These are phyloP conservation scores for Sporothrix brunneoviolacea DNA, from an alignment of 2,329 filamentous ascomycete genomes.

Conservation along the genomic window DNA sequence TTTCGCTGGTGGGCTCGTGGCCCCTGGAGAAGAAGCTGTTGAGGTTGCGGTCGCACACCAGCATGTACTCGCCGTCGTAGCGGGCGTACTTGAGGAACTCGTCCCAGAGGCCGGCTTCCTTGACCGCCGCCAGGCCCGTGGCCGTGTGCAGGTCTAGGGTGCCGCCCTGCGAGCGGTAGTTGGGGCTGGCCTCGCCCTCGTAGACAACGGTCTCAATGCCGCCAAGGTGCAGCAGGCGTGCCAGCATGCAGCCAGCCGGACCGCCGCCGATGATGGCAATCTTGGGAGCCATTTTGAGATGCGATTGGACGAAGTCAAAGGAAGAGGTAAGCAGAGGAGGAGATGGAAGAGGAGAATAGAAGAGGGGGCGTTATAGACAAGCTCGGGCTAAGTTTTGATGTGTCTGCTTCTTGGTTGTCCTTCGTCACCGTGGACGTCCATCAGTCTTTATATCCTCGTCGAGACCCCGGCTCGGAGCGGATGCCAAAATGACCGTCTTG, in stretches of 20 bases:
- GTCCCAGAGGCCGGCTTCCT: slow-evolving; percentile 42
- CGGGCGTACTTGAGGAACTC: slow-evolving; percentile 44
- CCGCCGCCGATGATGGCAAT: slow-evolving; percentile 45
- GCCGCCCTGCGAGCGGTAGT: slow-evolving; percentile 44
- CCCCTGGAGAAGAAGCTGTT: slow-evolving; percentile 28
- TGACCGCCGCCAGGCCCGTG: slow-evolving; percentile 45
- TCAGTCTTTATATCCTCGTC: no score
- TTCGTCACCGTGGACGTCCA: neutral
- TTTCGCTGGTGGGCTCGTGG: slow-evolving; percentile 22
- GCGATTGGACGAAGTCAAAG: neutral
- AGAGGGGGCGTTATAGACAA: neutral
- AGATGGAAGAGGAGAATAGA: no score
- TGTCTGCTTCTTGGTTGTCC: no score
- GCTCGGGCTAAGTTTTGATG: no score
- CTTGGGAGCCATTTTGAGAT: slow-evolving; percentile 20
- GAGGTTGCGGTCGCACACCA: slow-evolving; percentile 38
- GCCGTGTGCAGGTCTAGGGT: slow-evolving; percentile 47
- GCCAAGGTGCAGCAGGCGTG: slow-evolving; percentile 43
- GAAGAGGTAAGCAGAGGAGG: neutral
- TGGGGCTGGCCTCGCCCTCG: slow-evolving; percentile 38
- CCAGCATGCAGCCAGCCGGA: slow-evolving; percentile 43
- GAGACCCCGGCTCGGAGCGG: no score
- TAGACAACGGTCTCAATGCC: slow-evolving; percentile 43
- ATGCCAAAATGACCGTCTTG: no score
- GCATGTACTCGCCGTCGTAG: slow-evolving; percentile 44